Conservation (phyloP, 495 filamentous ascomycete species). For the Penicillium mononematosum region DNA sequence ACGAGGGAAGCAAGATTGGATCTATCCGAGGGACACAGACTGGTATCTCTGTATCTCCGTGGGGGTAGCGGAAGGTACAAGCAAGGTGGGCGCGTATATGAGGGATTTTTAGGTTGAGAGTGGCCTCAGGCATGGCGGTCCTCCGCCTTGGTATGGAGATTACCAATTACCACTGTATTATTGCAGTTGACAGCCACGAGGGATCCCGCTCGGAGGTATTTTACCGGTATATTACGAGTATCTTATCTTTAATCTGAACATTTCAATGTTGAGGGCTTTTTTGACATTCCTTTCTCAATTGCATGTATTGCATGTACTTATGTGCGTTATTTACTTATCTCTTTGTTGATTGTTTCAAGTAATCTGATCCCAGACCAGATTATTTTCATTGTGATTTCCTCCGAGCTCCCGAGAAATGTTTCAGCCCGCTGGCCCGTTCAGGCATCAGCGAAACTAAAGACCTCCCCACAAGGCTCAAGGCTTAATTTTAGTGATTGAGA, state of each 20-base stretch:
- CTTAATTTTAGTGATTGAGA: constrained; percentile 10
- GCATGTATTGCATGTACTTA: no score
- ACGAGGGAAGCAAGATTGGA: constrained; percentile 7
- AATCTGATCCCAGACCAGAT: background rate
- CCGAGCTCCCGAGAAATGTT: constrained; percentile 9
- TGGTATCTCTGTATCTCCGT: background rate
- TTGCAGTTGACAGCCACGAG: background rate
- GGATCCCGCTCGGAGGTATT: constrained; percentile 14
- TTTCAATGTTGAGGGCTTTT: background rate
- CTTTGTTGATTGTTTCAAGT: background rate
- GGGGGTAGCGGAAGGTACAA: constrained; percentile 9
- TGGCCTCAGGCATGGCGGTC: background rate
- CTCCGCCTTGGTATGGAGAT: constrained; percentile 8
- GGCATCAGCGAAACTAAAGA: constrained; percentile 14
- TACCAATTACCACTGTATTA: background rate
- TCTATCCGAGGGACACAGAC: background rate
- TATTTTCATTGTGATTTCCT: background rate
- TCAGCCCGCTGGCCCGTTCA: constrained; percentile 2
- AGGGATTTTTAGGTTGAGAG: constrained; percentile 25
- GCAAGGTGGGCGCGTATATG: constrained; percentile 20
- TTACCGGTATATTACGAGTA: background rate
- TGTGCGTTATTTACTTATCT: background rate
- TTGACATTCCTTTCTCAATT: background rate
- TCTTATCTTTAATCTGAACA: background rate
- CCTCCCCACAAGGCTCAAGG: constrained; percentile 11